A percentile compares a stretch with the other conserved stretches of the same genome.
phyloP scores from a whole-genome alignment of 192 early-diverging fungal genomes.

The Tieghemiomyces parasiticus region DNA sequence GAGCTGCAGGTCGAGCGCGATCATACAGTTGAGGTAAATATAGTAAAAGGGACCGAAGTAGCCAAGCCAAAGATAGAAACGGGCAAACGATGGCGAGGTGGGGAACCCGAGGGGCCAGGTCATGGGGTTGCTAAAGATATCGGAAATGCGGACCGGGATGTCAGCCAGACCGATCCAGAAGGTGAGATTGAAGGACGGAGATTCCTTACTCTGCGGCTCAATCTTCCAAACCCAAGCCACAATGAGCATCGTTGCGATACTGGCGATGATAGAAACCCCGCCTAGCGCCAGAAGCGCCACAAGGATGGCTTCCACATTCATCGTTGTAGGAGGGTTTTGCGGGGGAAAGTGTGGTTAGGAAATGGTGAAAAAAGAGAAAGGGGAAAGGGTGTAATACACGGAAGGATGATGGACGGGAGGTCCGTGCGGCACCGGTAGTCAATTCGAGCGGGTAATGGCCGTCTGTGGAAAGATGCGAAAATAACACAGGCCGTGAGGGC shows the following conservation, averaged over 20 bases:
- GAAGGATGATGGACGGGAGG: no score
- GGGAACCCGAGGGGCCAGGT: not conserved
- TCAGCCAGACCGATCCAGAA: not conserved
- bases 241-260: not conserved
- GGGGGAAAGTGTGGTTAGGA: no score
- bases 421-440: no score
- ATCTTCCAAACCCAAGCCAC: not conserved
- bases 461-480: no score
- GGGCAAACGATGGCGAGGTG: not conserved
- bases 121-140: not conserved
- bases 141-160: not conserved
- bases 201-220: not conserved
- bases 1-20: not conserved
- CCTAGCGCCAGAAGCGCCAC: no score
- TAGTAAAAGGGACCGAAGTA: not conserved
- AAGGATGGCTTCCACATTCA: no score
- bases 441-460: no score
- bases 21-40: not conserved
- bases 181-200: not conserved
- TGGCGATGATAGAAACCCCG: not conserved
- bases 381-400: no score
- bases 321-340: no score
- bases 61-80: not conserved
- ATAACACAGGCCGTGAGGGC: no score
- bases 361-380: no score